Base-by-base conservation (phyloP, 2,329 filamentous ascomycete genomes). In the Pseudonectria foliicola region DNA sequence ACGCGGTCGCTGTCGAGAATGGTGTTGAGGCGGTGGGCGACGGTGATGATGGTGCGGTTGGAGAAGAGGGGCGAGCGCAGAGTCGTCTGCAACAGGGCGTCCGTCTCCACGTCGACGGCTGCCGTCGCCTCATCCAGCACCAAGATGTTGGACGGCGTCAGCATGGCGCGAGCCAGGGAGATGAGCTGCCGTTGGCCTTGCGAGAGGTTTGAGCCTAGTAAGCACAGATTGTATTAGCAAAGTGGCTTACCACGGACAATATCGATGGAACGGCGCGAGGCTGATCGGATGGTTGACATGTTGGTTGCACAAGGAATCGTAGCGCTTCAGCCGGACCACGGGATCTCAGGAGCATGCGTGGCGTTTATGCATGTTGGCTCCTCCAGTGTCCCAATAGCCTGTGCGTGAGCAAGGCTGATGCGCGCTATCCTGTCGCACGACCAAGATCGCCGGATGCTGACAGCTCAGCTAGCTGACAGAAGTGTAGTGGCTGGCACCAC, bases 1-100 rank as follows among this genome's bases (percentile, higher is more conserved):
- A 98, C 92, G 33, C 89, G 79, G 64, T 98, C 90, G 42, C 73
- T 77, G 59, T 83, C 79, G 21, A 98, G 73, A 52, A 98, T 96
- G 10, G 92, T 98, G 66, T 96, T 96, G 67, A 98, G 94, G 36
- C 92, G 82, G 67, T 98, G 92, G 16, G 92, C 92, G 53, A 98
- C 95, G 1, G 92, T 98, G 61, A 98, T 94, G 61, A 98, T 96
- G 25, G 92, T 98, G 35, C 87, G 80, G 62, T 95, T 87, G 42
- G 81, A 74, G 66, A 98, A 98, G 12, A 81, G 59, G 14, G 75
- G 71, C 25, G 73, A 74, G 24, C 78, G 71, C 36, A 82, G 65
- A 16, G 79, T 82, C 31, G 63, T 62, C 63, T 83, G 79, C 35
- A 83, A 64, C 64, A 81, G 66, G 35, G 75, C 75, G 53, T 83